Conservation (phyloP, 2,329 filamentous ascomycete species). For the Elsinoe ampelina region DNA sequence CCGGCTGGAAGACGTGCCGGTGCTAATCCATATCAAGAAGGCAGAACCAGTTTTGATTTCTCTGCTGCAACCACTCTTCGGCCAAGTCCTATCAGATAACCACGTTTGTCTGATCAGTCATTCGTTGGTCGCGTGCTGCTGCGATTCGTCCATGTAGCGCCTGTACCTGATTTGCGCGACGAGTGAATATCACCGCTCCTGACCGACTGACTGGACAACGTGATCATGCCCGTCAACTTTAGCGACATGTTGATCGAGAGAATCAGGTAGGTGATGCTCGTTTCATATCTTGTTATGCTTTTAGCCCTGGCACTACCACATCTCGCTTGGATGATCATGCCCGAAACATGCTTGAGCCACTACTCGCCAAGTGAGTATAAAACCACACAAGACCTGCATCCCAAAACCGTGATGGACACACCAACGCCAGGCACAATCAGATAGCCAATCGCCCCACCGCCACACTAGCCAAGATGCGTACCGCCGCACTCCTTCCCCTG, state of each 20-base stretch:
- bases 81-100: conserved; percentile 5
- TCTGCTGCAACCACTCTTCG: background rate
- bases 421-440: background rate
- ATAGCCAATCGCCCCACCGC: background rate
- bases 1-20: conserved; percentile 9
- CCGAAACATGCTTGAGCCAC: background rate
- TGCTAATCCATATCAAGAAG: conserved; percentile 1
- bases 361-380: conserved; percentile 7
- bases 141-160: background rate
- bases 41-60: background rate
- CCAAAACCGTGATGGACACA: conserved; percentile 4
- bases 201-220: background rate
- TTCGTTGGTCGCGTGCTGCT: background rate
- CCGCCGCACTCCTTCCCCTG: conserved; percentile 5
- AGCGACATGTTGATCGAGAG: background rate
- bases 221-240: background rate
- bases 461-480: conserved; percentile 11
- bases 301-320: background rate
- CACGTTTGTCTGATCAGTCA: background rate
- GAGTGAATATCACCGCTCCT: background rate
- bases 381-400: background rate
- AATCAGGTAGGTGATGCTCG: conserved; percentile 9
- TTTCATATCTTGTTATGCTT: conserved; percentile 3
- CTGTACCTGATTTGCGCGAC: background rate
- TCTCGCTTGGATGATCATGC: conserved; percentile 5